Evolutionary conservation across 306 rosid species (phyloP).

Genomic region (Prunus mume): DNA sequence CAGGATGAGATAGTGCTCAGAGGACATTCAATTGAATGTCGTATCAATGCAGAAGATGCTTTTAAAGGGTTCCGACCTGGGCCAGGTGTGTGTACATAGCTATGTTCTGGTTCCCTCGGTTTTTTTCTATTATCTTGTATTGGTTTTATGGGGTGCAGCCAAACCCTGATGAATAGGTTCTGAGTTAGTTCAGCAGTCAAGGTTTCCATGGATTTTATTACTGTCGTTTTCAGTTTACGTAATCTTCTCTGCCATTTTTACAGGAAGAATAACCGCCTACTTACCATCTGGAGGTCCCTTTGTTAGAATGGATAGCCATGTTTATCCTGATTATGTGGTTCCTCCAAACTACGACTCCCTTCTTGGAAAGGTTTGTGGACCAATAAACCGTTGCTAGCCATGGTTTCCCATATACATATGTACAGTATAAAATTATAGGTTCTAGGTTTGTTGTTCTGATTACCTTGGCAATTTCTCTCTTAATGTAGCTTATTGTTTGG

Average conservation of each 20-base stretch:
- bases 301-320: conserved; percentile 98
- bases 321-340: conserved; percentile 93
- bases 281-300: conserved; percentile 96
- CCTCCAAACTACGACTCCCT: conserved; percentile 98
- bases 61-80: conserved; percentile 96
- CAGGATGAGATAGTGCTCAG: conserved; percentile 94
- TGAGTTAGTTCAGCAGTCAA: not conserved
- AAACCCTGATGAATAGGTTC: not conserved
- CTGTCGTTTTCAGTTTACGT: not conserved
- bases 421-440: not conserved
- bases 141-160: not conserved
- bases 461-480: conserved; percentile 8
- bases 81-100: conserved; percentile 57
- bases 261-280: conserved; percentile 90
- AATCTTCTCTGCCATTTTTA: conserved; percentile 16
- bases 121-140: not conserved
- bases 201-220: not conserved
- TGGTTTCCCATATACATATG: not conserved
- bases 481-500: conserved; percentile 84
- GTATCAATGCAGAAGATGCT: conserved; percentile 98
- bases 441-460: conserved; percentile 2
- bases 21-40: conserved; percentile 98
- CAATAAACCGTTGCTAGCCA: not conserved
- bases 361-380: conserved; percentile 70
- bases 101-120: not conserved